phyloP scores from a whole-genome alignment of 345 rosid genomes.

The Salix koriyanagi region DNA sequence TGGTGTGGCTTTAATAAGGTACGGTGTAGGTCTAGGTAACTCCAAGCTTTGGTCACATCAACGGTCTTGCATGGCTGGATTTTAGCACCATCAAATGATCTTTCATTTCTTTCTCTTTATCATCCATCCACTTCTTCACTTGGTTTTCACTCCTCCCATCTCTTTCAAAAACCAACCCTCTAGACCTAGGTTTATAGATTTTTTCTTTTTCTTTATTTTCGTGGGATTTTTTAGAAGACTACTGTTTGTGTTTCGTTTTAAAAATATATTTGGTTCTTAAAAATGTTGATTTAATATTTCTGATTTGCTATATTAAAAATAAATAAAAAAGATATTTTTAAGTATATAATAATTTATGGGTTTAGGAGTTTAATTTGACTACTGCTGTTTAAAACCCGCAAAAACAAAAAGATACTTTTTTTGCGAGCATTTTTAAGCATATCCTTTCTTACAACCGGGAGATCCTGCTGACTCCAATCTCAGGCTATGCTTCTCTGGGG shows the following conservation, averaged over 20 bases:
- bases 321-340: no score
- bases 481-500: background rate
- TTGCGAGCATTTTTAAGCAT: conserved; percentile 25
- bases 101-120: background rate
- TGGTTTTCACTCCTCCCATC: conserved; percentile 1
- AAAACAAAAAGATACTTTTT: background rate
- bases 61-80: conserved; percentile 20
- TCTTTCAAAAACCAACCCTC: background rate
- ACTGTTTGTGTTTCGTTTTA: background rate
- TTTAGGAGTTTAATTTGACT: background rate
- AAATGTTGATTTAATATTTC: no score
- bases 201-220: background rate
- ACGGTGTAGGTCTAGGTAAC: conserved; percentile 46
- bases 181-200: background rate
- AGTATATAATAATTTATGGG: background rate
- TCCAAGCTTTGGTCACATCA: conserved; percentile 51
- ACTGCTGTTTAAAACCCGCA: conserved; percentile 9
- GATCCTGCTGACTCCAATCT: conserved; percentile 14
- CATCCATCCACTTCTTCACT: no score
- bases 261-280: no score
- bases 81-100: conserved; percentile 2
- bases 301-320: no score
- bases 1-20: conserved; percentile 34
- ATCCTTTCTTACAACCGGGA: conserved; percentile 18
- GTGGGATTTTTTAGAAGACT: conserved; percentile 12